These are phyloP conservation scores for Phytophthora fragariae DNA, from an alignment of 352 stramenopile species.

Conservation along the genomic window DNA sequence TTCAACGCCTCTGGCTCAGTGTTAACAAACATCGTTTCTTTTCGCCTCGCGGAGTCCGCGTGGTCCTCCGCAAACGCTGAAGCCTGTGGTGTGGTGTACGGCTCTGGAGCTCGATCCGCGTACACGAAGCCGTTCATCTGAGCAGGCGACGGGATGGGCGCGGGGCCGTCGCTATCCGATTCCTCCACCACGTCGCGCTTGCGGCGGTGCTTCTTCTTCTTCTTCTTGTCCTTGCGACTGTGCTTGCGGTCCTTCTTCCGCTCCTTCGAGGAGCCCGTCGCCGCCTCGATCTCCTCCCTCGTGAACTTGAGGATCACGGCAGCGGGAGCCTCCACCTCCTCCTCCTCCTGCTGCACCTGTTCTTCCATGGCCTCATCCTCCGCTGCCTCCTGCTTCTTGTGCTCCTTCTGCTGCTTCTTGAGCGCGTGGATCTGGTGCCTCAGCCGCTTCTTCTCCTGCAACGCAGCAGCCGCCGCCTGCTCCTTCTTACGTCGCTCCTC, in stretches of 20 bases:
- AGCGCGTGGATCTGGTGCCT: slow-evolving; percentile 57
- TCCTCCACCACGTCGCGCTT: slow-evolving; percentile 55
- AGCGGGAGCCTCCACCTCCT: slow-evolving; percentile 4
- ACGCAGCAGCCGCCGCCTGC: slow-evolving; percentile 14
- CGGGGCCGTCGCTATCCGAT: slow-evolving; percentile 62
- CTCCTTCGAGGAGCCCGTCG: slow-evolving; percentile 34
- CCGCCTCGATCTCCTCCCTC: slow-evolving; percentile 47
- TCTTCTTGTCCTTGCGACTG: slow-evolving; percentile 63
- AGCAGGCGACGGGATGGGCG: slow-evolving; percentile 49
- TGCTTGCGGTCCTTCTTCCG: slow-evolving; percentile 71
- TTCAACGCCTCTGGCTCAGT: slow-evolving; percentile 20
- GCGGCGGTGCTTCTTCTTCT: slow-evolving; percentile 52
- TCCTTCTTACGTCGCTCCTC: slow-evolving; percentile 45
- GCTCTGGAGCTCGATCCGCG: slow-evolving; percentile 37
- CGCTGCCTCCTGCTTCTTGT: slow-evolving; percentile 47
- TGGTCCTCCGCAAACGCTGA: slow-evolving; percentile 24
- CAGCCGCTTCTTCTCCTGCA: slow-evolving; percentile 53
- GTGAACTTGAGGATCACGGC: slow-evolving; percentile 45
- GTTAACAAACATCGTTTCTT: slow-evolving; percentile 4
- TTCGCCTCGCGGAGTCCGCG: neutral
- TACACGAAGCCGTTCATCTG: slow-evolving; percentile 61
- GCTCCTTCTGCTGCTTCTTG: slow-evolving; percentile 73
- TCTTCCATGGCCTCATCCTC: slow-evolving; percentile 9
- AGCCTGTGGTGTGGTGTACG: slow-evolving; percentile 26
- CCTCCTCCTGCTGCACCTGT: slow-evolving; percentile 5